Evolutionary conservation across 352 stramenopile genomes (phyloP), one percentile per base, ranked within the genome.

Genomic region (Globisporangium cederbergense): DNA sequence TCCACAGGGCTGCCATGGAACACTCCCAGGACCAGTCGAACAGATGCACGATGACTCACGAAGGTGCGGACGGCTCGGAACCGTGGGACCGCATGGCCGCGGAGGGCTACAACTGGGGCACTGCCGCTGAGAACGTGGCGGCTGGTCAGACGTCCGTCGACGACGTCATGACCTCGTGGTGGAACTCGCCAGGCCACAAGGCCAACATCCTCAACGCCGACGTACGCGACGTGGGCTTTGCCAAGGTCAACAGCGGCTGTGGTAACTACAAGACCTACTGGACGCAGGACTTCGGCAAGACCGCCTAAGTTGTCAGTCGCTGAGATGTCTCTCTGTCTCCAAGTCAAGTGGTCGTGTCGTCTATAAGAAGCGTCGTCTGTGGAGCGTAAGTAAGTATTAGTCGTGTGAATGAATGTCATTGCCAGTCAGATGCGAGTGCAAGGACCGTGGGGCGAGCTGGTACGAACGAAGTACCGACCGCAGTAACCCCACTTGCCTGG

Each of bases 111-210:
- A 51, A 74, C 30, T 86, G 78, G 78, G 63, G 32, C 5, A 59
- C 69, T 10, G 62, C 70, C 25, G 74, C 69, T 1, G 79, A 88
- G 66, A 88, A 88, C 58, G 76, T 88, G n/a, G 77, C 77, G 43
- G 75, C 77, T 0, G 79, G 79, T 0, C 78, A 83, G 47, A 50
- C 57, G 11, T 70, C 59, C 9, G 74, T 88, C 1, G 55, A 68
- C 8, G 49, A 56, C 20, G 77, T 84, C 25, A 88, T 86, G 74
- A 77, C 42, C 0, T 76, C 73, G 8, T 86, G 75, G 77, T 80
- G 75, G 75, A 82, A 84, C 47, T 88, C 78, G 50, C n/a, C 51
- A 0, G 75, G 75, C 0, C 78, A 88, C 67, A 55, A 66, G 2
- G 65, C 65, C n/a, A 86, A 86, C 64, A 83, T 86, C 49, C 65